A percentile compares a stretch with the other conserved stretches of the same genome.
Evolutionary conservation across 345 rosid genomes (phyloP).

Genomic region (Salix udensis): DNA sequence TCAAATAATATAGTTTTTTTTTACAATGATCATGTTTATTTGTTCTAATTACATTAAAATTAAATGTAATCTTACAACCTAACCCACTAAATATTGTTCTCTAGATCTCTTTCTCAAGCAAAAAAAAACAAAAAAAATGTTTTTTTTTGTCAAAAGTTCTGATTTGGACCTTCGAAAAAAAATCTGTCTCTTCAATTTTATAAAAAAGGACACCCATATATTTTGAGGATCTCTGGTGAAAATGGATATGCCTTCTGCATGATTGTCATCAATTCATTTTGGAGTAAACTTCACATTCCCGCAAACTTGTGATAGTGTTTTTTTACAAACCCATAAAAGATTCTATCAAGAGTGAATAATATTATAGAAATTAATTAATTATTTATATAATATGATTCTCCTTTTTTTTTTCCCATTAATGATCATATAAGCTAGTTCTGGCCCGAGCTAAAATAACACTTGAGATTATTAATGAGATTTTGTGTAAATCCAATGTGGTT

Average conservation of each 20-base stretch:
- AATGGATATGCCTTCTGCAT: neutral
- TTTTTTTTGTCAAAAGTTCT: too few relatives aligned
- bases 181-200: neutral
- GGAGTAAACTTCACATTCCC: neutral
- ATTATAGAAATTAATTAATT: too few relatives aligned
- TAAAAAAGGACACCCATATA: neutral
- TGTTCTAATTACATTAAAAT: neutral
- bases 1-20: slow-evolving; percentile 1
- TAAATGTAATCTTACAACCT: neutral
- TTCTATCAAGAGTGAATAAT: neutral
- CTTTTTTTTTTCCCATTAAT: too few relatives aligned
- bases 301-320: neutral
- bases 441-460: neutral
- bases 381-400: too few relatives aligned
- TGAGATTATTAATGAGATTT: too few relatives aligned
- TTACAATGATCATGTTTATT: neutral
- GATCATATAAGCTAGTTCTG: neutral
- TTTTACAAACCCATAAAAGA: neutral
- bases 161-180: neutral
- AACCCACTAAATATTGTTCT: neutral
- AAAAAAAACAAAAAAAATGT: too few relatives aligned
- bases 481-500: neutral
- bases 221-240: neutral
- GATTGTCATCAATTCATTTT: neutral
- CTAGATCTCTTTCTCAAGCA: neutral